A percentile compares a stretch with the other conserved stretches of the same genome.
Conservation (phyloP, 1,284 basidiomycete genomes). For the Thelephora terrestris region DNA sequence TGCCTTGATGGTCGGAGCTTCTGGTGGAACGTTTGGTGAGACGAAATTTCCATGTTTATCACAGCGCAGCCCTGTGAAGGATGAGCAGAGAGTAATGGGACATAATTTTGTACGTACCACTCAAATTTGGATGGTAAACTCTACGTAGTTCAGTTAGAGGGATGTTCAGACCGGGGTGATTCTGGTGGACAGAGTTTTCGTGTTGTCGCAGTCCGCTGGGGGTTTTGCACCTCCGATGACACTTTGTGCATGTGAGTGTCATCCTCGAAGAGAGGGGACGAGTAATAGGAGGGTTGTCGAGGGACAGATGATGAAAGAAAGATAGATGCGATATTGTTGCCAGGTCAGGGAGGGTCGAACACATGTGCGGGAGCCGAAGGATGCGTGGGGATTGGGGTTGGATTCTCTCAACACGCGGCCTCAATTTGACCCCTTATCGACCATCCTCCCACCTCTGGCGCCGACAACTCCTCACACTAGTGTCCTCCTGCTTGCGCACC, state of each 20-base stretch:
- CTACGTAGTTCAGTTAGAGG: not conserved
- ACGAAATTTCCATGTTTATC: not conserved
- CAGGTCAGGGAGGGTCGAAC: too few species aligned
- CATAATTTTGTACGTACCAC: not conserved
- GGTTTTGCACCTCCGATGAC: not conserved
- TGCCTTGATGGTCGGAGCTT: not conserved
- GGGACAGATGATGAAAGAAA: too few species aligned
- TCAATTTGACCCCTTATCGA: too few species aligned
- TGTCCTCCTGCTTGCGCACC: too few species aligned
- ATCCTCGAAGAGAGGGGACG: too few species aligned
- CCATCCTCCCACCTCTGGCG: too few species aligned
- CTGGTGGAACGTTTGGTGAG: not conserved
- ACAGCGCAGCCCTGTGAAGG: not conserved
- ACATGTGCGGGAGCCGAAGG: too few species aligned
- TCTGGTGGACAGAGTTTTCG: not conserved
- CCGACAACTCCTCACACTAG: too few species aligned
- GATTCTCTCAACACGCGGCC: too few species aligned
- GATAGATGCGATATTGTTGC: too few species aligned
- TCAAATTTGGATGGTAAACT: not conserved
- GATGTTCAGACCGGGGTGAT: not conserved
- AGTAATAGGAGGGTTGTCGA: too few species aligned
- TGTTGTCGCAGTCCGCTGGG: not conserved
- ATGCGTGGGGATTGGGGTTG: too few species aligned
- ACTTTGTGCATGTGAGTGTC: not conserved
- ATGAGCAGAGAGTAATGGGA: not conserved